Evolutionary conservation across 768 basidiomycete genomes (phyloP).

Genomic region (Tulasnella sp.): DNA sequence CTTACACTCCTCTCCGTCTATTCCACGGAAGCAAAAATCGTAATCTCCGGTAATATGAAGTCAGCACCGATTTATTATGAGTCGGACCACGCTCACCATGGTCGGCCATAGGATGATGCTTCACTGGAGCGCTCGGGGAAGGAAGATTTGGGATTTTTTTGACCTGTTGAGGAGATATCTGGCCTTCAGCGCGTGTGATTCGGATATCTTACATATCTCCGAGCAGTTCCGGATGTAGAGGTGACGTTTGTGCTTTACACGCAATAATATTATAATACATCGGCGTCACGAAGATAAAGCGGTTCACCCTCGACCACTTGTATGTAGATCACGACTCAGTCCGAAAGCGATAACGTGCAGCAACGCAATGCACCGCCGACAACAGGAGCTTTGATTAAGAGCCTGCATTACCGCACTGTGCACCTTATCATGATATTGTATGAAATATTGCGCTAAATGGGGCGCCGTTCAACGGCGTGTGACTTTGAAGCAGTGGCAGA

Average conservation of each 20-base stretch:
- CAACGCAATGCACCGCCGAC: background rate
- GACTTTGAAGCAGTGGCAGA: background rate
- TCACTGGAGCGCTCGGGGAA: background rate
- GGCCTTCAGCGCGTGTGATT: background rate
- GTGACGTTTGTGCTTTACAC: background rate
- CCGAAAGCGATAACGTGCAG: background rate
- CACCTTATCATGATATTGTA: background rate
- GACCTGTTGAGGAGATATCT: background rate
- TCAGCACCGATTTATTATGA: background rate
- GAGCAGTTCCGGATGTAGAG: too few relatives aligned
- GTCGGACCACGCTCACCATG: background rate
- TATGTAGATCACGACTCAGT: background rate
- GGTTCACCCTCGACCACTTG: background rate
- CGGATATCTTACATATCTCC: background rate
- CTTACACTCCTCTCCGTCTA: background rate
- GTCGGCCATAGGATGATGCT: background rate
- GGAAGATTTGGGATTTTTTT: background rate
- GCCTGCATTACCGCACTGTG: background rate
- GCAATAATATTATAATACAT: background rate
- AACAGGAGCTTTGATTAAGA: background rate
- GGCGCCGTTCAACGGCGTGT: background rate
- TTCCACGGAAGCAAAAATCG: background rate
- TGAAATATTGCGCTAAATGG: background rate
- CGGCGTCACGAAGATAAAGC: background rate
- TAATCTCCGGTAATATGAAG: background rate